These are phyloP conservation scores for Chlorella ohadii DNA, from an alignment of 139 green algal genomes.

Conservation along the genomic window DNA sequence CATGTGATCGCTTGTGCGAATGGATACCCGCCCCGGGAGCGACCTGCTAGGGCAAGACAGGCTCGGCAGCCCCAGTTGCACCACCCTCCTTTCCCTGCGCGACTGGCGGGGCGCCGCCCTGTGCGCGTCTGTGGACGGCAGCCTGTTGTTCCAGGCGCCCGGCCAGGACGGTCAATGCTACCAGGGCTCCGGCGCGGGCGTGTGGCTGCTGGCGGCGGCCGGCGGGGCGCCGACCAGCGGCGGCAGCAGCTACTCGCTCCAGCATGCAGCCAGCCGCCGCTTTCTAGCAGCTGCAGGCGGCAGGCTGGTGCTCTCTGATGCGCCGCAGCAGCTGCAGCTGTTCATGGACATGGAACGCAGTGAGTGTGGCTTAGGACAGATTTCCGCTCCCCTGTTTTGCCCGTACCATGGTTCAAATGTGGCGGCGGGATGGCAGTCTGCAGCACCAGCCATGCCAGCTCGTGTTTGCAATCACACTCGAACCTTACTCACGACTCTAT, in stretches of 20 bases:
- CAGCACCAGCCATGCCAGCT: too few relatives aligned
- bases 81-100: not conserved
- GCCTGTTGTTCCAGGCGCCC: not conserved
- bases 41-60: not conserved
- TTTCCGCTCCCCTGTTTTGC: too few relatives aligned
- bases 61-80: not conserved
- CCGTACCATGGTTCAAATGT: too few relatives aligned
- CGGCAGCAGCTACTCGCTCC: not conserved
- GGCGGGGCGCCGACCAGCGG: not conserved
- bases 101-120: not conserved
- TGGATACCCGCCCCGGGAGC: too few relatives aligned
- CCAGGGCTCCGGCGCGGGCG: not conserved
- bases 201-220: constrained; percentile 5
- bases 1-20: too few relatives aligned
- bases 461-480: too few relatives aligned
- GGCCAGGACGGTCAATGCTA: too few relatives aligned
- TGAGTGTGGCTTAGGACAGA: not conserved
- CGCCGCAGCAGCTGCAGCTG: not conserved
- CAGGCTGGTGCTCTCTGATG: not conserved
- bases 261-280: not conserved
- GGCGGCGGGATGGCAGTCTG: too few relatives aligned
- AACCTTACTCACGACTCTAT: too few relatives aligned
- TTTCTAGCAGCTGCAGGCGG: not conserved
- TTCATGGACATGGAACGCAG: constrained; percentile 27
- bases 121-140: not conserved